A percentile compares a stretch with the other conserved stretches of the same genome.
phyloP scores from a whole-genome alignment of 768 basidiomycete genomes.

The Tulasnella sp. region DNA sequence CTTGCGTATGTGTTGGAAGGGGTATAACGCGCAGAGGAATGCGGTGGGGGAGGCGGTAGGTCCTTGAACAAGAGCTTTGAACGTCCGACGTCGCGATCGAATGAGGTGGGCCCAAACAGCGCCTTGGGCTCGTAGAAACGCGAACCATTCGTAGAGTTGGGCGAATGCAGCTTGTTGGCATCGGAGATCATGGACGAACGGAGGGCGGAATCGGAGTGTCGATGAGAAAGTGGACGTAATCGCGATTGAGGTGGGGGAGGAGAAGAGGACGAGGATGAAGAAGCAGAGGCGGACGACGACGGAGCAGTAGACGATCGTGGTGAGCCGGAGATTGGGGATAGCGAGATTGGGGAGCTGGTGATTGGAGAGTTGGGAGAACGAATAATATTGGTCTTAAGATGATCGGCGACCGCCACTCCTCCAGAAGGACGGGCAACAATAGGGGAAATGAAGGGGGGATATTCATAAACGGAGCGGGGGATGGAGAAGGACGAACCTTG shows the following conservation, averaged over 20 bases:
- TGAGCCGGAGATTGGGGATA: not conserved
- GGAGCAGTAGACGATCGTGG: not conserved
- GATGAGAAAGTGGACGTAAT: not conserved
- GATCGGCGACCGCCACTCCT: slow-evolving; percentile 1
- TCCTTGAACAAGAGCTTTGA: not conserved
- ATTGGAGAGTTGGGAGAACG: slow-evolving; percentile 1
- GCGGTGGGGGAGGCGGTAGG: not conserved
- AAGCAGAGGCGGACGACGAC: slow-evolving; percentile 1
- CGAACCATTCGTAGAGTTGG: not conserved
- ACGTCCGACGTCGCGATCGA: not conserved
- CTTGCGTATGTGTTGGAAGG: not conserved
- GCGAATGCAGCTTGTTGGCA: not conserved
- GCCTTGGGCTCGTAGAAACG: slow-evolving; percentile 8
- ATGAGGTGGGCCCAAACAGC: slow-evolving; percentile 6
- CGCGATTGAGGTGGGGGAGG: not conserved
- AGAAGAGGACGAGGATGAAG: not conserved
- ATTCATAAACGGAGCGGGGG: slow-evolving; percentile 12
- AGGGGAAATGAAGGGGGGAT: slow-evolving; percentile 5
- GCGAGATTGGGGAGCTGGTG: slow-evolving; percentile 1
- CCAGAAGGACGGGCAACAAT: not conserved
- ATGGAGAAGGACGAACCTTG: slow-evolving; percentile 17
- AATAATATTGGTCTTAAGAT: not conserved
- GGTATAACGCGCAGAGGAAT: not conserved
- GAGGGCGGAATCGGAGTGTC: slow-evolving; percentile 1
- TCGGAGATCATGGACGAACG: slow-evolving; percentile 9